phyloP scores from a whole-genome alignment of 2,329 filamentous ascomycete species.

The Fusarium fujikuroi region DNA sequence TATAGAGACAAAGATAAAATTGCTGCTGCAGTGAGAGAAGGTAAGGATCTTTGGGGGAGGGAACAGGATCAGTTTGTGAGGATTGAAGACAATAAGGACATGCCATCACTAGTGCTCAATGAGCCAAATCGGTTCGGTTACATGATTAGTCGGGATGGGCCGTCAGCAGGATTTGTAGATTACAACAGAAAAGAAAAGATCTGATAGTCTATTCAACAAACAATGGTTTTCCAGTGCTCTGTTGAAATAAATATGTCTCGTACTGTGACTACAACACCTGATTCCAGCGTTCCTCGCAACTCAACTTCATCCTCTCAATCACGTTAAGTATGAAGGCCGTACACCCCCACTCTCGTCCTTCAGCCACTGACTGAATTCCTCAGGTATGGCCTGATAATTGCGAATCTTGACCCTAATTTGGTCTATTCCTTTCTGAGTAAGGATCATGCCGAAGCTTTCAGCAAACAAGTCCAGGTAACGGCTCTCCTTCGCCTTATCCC shows the following conservation, averaged over 20 bases:
- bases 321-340: no score
- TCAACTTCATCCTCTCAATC: not conserved
- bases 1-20: slow-evolving; percentile 62
- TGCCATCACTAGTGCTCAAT: slow-evolving; percentile 60
- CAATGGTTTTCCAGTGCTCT: not conserved
- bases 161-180: slow-evolving; percentile 60
- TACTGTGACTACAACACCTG: not conserved
- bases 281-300: not conserved
- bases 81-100: slow-evolving; percentile 61
- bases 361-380: fast-evolving
- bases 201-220: no score
- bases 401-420: fast-evolving
- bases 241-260: not conserved
- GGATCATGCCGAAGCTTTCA: not conserved
- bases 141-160: slow-evolving; percentile 57
- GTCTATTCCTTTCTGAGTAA: not conserved
- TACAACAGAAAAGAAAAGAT: slow-evolving; percentile 41
- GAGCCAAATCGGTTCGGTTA: slow-evolving; percentile 56
- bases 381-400: not conserved
- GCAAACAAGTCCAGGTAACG: not conserved
- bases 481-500: fast-evolving
- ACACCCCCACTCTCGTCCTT: not conserved
- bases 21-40: slow-evolving; percentile 60
- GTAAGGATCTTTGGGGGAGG: slow-evolving; percentile 66
- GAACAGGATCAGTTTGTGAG: slow-evolving; percentile 58